These are phyloP conservation scores for Quercus berberidifolia DNA, from an alignment of 306 rosid species.

Conservation along the genomic window DNA sequence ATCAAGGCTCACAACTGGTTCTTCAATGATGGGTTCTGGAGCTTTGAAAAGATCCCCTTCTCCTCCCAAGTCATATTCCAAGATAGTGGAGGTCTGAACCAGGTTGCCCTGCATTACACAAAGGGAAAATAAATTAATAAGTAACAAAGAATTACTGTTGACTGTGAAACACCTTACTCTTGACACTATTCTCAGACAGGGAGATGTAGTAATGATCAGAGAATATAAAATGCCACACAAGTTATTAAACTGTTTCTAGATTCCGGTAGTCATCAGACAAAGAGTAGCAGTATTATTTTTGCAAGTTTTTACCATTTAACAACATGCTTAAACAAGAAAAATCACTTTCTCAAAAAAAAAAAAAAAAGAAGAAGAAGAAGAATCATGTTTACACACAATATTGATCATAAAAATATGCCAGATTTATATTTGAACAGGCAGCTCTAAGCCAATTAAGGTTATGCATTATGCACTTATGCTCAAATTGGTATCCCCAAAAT, in stretches of 20 bases:
- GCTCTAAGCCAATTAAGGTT: neutral
- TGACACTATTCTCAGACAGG: neutral
- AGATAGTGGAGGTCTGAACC: constrained; percentile 53
- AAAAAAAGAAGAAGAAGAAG: neutral
- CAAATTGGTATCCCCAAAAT: neutral
- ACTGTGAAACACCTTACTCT: neutral
- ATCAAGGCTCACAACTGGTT: constrained; percentile 49
- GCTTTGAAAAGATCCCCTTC: constrained; percentile 98
- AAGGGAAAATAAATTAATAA: neutral
- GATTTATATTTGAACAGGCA: neutral
- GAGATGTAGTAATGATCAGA: neutral
- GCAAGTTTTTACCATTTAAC: neutral
- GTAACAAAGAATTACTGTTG: neutral
- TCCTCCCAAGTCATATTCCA: constrained; percentile 80
- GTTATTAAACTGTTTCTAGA: neutral
- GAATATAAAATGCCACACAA: neutral
- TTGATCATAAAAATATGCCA: neutral
- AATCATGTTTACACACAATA: neutral
- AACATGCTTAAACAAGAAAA: neutral
- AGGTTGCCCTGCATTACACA: constrained; percentile 54
- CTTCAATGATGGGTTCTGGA: constrained; percentile 82
- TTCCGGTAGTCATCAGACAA: neutral
- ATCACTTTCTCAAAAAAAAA: too few species aligned
- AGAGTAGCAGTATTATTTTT: neutral
- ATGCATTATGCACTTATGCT: neutral